Base-by-base conservation (phyloP, 1,284 basidiomycete species). In the Volvariella surrecta region DNA sequence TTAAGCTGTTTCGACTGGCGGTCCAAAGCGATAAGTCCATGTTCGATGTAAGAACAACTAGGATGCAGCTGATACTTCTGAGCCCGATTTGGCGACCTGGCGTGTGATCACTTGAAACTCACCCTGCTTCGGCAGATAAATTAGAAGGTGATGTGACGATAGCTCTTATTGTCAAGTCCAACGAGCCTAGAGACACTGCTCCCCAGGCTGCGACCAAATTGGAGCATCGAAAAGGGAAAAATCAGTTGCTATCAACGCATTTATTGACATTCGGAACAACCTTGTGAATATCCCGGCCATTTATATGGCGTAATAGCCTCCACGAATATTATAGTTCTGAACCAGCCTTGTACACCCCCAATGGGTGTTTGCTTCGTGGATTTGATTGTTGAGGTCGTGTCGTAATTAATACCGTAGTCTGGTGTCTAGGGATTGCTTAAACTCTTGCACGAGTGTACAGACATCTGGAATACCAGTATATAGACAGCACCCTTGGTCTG, bases 271-370 rank as follows among this genome's bases (percentile, higher is more conserved):
- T 7, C 20, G 15, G 2, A 37, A 48, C 24, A 34, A 85, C 85
- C 76, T 74, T 81, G 76, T 40, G 70, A 79, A 18, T 76, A 70
- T 41, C 69, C 67, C 2, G 80, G 70, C 86, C 86, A 89, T 34
- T 69, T 66, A 50, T 73, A 59, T 52, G 70, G 57, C 17, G 58
- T 54, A 1, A 58, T 51, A 45, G 64, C 63, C 40, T 68, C 65
- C 17, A 67, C 61, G 42, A 80, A 75, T 20, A 87, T 72, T 58
- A 83, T 69, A 2, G 82, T 88, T 52, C 74, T 64, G 46, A 81
- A 79, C 84, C 82, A 87, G 10, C 70, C 70, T 54, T 1, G 62
- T 59, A 19, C 21, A 55, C 50, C 40, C 48, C 7, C 46, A 44
- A 18, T 54, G 58, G 6, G 52, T 52, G 20, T 61, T 24, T 28